phyloP scores from a whole-genome alignment of 1,284 basidiomycete species.

The Cryptococcus jaspeensis region DNA sequence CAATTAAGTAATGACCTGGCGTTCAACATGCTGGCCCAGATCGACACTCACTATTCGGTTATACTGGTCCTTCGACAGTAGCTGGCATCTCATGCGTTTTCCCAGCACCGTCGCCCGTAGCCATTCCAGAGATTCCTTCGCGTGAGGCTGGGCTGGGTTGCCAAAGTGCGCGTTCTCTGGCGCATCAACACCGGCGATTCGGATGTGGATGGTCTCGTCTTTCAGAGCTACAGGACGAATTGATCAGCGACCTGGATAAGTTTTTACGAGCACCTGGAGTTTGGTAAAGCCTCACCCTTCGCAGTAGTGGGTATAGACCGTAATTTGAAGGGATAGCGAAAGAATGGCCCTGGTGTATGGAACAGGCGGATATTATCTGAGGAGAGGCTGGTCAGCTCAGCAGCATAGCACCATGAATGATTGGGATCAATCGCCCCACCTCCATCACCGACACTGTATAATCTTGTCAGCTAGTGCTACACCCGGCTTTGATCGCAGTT shows the following conservation, averaged over 20 bases:
- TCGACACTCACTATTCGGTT: constrained; percentile 64
- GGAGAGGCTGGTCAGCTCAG: neutral
- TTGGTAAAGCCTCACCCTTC: constrained; percentile 61
- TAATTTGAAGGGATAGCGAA: constrained; percentile 68
- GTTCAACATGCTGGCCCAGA: neutral
- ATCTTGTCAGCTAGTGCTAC: neutral
- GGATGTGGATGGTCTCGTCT: constrained; percentile 74
- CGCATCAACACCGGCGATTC: constrained; percentile 84
- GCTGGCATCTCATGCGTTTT: constrained; percentile 56
- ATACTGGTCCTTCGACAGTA: constrained; percentile 77
- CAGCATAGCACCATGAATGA: neutral
- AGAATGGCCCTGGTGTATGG: constrained; percentile 75
- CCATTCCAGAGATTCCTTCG: constrained; percentile 70
- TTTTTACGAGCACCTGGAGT: no score
- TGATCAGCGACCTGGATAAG: neutral
- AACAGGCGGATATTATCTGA: constrained; percentile 63
- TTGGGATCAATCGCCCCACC: constrained; percentile 27
- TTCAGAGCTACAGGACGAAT: constrained; percentile 59
- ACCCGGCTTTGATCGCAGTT: neutral
- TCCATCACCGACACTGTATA: constrained; percentile 70
- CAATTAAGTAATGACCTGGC: no score
- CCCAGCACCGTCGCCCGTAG: constrained; percentile 61
- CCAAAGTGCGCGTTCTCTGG: constrained; percentile 84
- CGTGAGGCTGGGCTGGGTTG: constrained; percentile 67
- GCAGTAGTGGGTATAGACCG: constrained; percentile 60